These are phyloP conservation scores for Tulasnella sp. DNA, from an alignment of 768 basidiomycete genomes.

Conservation along the genomic window DNA sequence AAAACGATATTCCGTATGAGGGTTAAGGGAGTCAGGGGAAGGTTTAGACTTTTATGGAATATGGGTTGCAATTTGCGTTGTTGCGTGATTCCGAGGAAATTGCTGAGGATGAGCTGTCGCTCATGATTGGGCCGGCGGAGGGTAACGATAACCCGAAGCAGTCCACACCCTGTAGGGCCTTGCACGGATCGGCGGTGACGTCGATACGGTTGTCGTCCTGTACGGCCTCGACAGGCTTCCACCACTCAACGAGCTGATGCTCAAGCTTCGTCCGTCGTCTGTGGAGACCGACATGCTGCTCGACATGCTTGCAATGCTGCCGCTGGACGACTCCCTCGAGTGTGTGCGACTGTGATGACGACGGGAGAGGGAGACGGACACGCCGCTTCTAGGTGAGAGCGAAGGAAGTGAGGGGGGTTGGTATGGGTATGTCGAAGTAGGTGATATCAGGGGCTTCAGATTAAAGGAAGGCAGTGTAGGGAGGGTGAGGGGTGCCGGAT, in stretches of 20 bases:
- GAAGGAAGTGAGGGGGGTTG: neutral
- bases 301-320: neutral
- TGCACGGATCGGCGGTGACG: neutral
- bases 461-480: constrained; percentile 9
- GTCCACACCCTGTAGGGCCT: neutral
- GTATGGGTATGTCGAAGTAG: neutral
- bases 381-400: neutral
- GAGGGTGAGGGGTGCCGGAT: constrained; percentile 5
- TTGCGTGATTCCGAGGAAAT: no score
- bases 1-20: no score
- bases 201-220: neutral
- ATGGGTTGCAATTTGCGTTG: no score
- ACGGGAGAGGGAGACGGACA: neutral
- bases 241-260: neutral
- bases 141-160: constrained; percentile 3
- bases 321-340: neutral
- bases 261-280: neutral
- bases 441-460: neutral
- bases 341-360: neutral
- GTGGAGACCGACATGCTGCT: neutral
- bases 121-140: neutral
- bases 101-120: no score
- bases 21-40: no score
- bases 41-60: no score
- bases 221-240: neutral